Evolutionary conservation across 208 protist genomes (phyloP), one percentile per base, ranked within the genome.

Genomic region (Trypanosoma grayi): DNA sequence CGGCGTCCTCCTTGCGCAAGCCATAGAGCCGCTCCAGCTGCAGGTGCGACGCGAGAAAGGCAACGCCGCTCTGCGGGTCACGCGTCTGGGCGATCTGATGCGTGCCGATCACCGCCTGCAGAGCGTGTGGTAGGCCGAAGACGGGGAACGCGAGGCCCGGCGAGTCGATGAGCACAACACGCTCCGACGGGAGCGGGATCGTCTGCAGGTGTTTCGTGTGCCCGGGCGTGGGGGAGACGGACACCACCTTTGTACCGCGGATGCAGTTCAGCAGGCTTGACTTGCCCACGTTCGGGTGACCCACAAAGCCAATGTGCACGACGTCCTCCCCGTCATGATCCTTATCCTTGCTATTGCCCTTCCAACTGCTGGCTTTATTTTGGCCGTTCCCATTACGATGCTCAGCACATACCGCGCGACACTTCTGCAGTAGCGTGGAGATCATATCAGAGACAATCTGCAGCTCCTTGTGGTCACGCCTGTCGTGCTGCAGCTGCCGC

Each of bases 201-300:
- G 97, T 99, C 73, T 99, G 95, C 27, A 98, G 63, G 56, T 98
- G 95, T 60, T 99, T 99, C 18, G 97, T 99, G 75, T 99, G 97
- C 0, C 98, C 98, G 4, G 97, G 90, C 14, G 95, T 98, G 16
- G 79, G 62, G 48, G 85, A 96, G n/a, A 94, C 85, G 16, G 83
- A 94, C 14, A 98, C 95, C 10, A 99, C 97, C 61, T 98, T 98
- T 25, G 86, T 93, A 30, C 94, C 97, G 33, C 96, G 83, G 36
- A 99, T 81, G 68, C 83, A 95, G 78, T 99, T 99, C 18, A 99
- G 80, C 44, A 99, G 60, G 37, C 87, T 95, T 8, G 86, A 97
- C 76, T 99, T 99, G 37, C 98, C 98, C 3, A 98, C 97, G 73
- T 96, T 97, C 2, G 93, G 93, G 59, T 93, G 80, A n/a, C 93